Conservation (phyloP, 768 basidiomycete genomes). For the Leccinum disarticulatum region DNA sequence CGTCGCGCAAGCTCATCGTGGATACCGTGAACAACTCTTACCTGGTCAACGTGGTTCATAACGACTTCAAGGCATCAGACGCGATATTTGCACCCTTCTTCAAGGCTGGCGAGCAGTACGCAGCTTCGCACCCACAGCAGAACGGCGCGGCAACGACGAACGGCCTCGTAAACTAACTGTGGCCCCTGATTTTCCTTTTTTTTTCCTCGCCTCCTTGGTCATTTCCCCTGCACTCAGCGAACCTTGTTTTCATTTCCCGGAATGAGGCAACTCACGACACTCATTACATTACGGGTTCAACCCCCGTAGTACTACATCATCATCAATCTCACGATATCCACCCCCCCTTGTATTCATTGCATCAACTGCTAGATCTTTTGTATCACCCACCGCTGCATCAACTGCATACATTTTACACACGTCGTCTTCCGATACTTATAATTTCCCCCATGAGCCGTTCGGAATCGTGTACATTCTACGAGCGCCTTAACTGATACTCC, state of each 20-base stretch:
- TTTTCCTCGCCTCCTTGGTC: neutral
- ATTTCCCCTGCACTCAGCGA: constrained; percentile 4
- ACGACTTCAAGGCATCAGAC: constrained; percentile 83
- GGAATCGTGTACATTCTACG: constrained; percentile 19
- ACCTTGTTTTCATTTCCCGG: neutral
- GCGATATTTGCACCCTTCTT: constrained; percentile 89
- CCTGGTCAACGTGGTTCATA: constrained; percentile 96
- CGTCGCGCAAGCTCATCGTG: constrained; percentile 71
- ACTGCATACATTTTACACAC: constrained; percentile 45
- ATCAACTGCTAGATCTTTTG: constrained; percentile 28
- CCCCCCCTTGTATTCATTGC: constrained; percentile 14
- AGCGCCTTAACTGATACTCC: constrained; percentile 9
- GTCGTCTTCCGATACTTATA: constrained; percentile 14
- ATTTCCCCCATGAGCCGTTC: constrained; percentile 15
- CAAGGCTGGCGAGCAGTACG: constrained; percentile 67
- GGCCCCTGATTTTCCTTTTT: neutral
- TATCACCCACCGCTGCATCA: constrained; percentile 46
- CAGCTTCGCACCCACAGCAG: constrained; percentile 36
- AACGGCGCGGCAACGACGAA: constrained; percentile 37
- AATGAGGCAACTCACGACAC: constrained; percentile 33
- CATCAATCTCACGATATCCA: constrained; percentile 28
- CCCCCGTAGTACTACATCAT: constrained; percentile 68
- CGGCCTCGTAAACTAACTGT: constrained; percentile 32
- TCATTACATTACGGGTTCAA: constrained; percentile 71
- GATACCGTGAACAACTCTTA: constrained; percentile 78